Evolutionary conservation across 495 filamentous ascomycete species (phyloP).

Genomic region (Astrothelium subdiscretum): DNA sequence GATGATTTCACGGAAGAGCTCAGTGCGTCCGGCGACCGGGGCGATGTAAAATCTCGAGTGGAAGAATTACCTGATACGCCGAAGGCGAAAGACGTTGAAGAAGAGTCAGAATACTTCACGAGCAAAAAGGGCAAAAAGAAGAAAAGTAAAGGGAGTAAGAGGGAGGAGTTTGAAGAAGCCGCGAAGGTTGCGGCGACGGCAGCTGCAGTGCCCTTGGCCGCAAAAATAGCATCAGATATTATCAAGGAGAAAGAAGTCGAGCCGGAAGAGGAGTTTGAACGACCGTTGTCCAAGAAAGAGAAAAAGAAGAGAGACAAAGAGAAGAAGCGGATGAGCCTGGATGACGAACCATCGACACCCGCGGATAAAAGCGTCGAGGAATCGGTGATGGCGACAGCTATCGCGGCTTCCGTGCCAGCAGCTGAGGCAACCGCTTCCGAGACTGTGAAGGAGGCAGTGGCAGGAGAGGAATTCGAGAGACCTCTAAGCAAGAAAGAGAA

Average conservation of each 20-base stretch:
- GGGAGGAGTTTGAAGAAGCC: not conserved
- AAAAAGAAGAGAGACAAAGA: constrained; percentile 15
- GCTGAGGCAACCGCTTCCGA: not conserved
- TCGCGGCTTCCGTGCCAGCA: not conserved
- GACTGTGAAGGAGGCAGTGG: not conserved
- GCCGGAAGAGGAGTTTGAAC: constrained; percentile 6
- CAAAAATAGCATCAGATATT: not conserved
- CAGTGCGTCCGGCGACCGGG: not conserved
- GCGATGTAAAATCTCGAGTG: not conserved
- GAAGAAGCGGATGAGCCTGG: not conserved
- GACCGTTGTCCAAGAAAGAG: constrained; percentile 17
- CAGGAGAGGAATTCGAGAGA: constrained; percentile 1
- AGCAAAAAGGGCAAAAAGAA: constrained; percentile 11
- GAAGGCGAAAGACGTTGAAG: not conserved
- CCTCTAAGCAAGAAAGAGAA: constrained; percentile 17
- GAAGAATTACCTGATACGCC: not conserved
- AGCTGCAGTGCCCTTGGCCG: not conserved
- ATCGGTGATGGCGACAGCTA: not conserved
- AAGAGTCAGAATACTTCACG: not conserved
- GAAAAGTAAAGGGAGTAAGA: constrained; percentile 1
- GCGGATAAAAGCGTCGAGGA: not conserved
- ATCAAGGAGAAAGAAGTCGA: constrained; percentile 2
- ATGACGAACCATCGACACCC: not conserved
- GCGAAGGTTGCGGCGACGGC: not conserved
- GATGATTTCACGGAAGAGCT: constrained; percentile 15